phyloP scores from a whole-genome alignment of 352 stramenopile genomes.

The Globisporangium middletonii region DNA sequence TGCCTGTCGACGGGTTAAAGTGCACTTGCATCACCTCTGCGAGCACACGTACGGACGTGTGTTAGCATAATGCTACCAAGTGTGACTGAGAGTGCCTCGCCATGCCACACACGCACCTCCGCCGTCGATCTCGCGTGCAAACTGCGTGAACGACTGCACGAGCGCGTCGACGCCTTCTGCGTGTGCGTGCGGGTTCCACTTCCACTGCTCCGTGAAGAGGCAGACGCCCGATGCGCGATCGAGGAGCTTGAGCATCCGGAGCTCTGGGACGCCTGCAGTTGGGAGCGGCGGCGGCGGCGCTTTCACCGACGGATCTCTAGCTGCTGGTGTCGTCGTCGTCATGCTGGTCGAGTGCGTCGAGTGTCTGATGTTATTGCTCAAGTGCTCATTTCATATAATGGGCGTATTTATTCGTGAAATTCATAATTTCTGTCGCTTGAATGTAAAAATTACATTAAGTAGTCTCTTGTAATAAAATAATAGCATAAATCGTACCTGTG shows the following conservation, averaged over 20 bases:
- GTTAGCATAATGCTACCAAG: background rate
- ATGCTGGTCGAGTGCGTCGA: background rate
- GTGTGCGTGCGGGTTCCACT: constrained; percentile 72
- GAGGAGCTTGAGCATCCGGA: constrained; percentile 74
- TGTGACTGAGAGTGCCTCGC: background rate
- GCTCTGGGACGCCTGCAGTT: constrained; percentile 19
- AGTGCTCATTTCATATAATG: no score
- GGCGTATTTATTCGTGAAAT: no score
- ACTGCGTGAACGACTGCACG: constrained; percentile 80
- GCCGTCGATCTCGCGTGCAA: constrained; percentile 80
- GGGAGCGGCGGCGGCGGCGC: background rate
- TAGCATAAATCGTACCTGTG: no score
- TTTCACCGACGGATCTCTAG: background rate
- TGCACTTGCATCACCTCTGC: constrained; percentile 66
- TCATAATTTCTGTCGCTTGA: no score
- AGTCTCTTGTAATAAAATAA: no score
- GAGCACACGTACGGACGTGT: background rate
- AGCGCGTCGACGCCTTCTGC: constrained; percentile 68
- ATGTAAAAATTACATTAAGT: no score
- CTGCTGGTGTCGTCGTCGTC: background rate
- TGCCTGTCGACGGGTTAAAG: constrained; percentile 37
- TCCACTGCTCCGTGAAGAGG: constrained; percentile 76
- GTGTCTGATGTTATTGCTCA: no score
- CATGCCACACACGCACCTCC: constrained; percentile 29
- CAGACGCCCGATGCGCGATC: constrained; percentile 61